Evolutionary conservation across 202 grass and related monocot genomes (phyloP), one percentile per base, ranked within the genome.

Genomic region (Brachypodium distachyon): DNA sequence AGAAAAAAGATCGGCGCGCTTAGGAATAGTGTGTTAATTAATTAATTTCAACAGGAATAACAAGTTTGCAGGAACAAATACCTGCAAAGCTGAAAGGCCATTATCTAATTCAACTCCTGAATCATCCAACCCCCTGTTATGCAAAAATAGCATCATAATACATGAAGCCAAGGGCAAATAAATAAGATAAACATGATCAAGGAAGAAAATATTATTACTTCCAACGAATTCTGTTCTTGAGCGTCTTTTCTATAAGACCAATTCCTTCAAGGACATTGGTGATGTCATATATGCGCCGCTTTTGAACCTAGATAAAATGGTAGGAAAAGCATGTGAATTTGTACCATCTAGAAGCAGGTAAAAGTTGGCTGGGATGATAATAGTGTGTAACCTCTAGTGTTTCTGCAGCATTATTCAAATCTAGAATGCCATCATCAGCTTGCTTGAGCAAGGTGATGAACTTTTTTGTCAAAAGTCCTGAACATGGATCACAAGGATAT

Each of bases 261-360:
- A 98, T 98, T 80, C 95, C 95, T 98, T 94, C 95, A 46, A 98
- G 95, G 23, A 98, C 91, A 81, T 98, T 98, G 34, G 91, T 98
- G 53, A 98, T 98, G 80, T 94, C 95, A 98, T 94, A 98, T 86
- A 94, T 98, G 9, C 92, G 86, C 51, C 92, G 89, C 76, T 99
- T 99, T 92, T 99, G 96, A 78, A 99, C 96, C 96, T 99, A 62
- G n/a, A n/a, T n/a, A n/a, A n/a, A 42, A 87, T 52, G 50, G 67
- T 51, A 78, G 42, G 60, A 81, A 62, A 68, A 62, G 23, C 59
- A 16, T 33, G 49, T 55, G 70, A 76, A 51, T 67, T 37, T 71
- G 57, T 28, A 52, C 19, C 7, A 64, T 76, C 18, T 58, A 54
- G n/a, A 65, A 10, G 12, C 42, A 62, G 67, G 36, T 8, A 87